Evolutionary conservation across 148 eudicot genomes (phyloP), one percentile per base, ranked within the genome.

Genomic region (Beta vulgaris): DNA sequence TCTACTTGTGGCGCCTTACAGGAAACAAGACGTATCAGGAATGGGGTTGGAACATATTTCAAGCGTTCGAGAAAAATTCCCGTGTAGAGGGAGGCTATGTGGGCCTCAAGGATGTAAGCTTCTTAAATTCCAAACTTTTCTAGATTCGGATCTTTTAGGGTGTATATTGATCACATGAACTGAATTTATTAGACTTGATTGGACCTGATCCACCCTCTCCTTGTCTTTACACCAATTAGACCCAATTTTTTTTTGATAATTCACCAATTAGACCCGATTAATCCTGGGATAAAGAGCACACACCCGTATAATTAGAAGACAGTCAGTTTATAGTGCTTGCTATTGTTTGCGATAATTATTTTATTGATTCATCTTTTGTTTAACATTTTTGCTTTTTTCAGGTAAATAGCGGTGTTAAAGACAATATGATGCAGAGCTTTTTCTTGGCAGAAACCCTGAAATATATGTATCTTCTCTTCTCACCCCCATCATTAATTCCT

Each of bases 41-140:
- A 75, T 96, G 99, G 99, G 99, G 97, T 63, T 96, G 99, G 99
- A 86, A 96, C 82, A 96, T 96, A 76, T 96, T 96, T 83, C 87
- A 96, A 88, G 99, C 99, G 63, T 96, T 96, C 40, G 99, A 96
- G 82, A 96, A 96, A 81, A 92, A 96, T 79, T 96, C 97, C 10
- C 97, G 91, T 23, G 39, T 83, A 54, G 99, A 96, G 75, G 82
- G 93, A 6, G 99, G 99, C 85, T 96, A 96, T 76, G 99, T 96
- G 66, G 99, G 99, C 73, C 86, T 96, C 43, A 92, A 92, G 81
- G 99, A 96, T 88, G 99, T 96, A 86, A 96, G 97, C 73, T 82
- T 37, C 34, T 43, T 15, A 29, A 43, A 66, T 71, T 57, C 6
- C 42, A 42, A 37, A n/a, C 59, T 42, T 35, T 49, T 31, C 59